phyloP scores from a whole-genome alignment of 192 early-diverging fungal genomes.

The Backusella liffmaniae region DNA sequence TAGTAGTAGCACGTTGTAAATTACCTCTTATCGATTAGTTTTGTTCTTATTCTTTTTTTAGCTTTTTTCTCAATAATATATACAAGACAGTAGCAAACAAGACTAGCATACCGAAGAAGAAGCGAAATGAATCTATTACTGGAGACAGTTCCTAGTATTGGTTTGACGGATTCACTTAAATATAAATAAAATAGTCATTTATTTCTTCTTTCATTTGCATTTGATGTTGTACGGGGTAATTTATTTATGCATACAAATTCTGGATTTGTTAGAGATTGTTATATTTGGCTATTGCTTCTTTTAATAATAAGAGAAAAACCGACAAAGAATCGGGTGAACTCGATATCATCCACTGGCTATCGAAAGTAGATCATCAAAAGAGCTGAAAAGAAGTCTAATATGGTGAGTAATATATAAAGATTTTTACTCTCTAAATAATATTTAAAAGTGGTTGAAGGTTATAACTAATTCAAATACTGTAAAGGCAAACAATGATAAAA shows the following conservation, averaged over 20 bases:
- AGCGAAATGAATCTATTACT: neutral
- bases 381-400: neutral
- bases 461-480: neutral
- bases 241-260: neutral
- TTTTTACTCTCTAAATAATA: neutral
- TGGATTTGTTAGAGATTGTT: slow-evolving; percentile 1
- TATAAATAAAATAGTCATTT: neutral
- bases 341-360: neutral
- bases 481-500: neutral
- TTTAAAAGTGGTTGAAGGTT: neutral
- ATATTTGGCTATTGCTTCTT: neutral
- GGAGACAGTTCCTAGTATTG: neutral
- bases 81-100: neutral
- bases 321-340: neutral
- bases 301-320: neutral
- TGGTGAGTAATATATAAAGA: neutral
- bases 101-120: neutral
- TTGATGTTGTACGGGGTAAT: neutral
- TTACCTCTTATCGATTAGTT: neutral
- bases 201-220: neutral
- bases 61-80: neutral
- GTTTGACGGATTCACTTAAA: neutral
- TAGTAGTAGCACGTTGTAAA: neutral
- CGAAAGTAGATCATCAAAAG: neutral
- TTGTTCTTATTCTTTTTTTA: neutral